Base-by-base conservation (phyloP, 176 grass and related monocot genomes). In the Phoenix roebelenii region DNA sequence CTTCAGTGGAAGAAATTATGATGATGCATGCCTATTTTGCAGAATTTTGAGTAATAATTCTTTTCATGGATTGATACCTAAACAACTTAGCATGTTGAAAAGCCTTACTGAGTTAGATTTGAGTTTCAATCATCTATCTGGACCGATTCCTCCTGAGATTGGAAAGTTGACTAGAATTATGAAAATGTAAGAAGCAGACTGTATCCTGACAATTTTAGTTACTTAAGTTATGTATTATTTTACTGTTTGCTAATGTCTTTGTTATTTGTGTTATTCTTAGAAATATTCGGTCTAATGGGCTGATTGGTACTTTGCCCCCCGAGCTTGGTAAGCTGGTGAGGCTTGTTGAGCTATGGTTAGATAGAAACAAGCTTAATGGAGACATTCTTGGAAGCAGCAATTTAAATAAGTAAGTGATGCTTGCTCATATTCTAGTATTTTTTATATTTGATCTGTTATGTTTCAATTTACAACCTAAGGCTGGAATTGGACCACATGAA, bases 221-320 rank as follows among this genome's bases (percentile, higher is more conserved):
- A 29, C 59, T 35, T 52, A 5, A 15, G 52, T 67, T 30, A 48
- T 4, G 50, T 64, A 54, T 57, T 16, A 52, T 63, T 49, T 10
- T 39, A 23, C 35, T 7, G 26, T 14, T 52, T 57, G 18, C 74
- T 74, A 77, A 61, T 56, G 17, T 44, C 30, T 16, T 80, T 16
- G 59, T 81, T 22, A 53, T 49, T 69, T 74, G 69, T 90, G 68
- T 44, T 44, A 35, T 44, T 61, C 69, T 66, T 80, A 98, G 93
- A 83, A 68, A 91, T 72, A 81, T 98, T 76, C 84, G 79, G 16
- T 63, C 49, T 35, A 98, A 98, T 88, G 65, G 54, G 73, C 72
- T 98, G 64, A 83, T 72, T 18, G 93, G 87, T 24, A 6, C 30
- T 15, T 83, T 98, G 67, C 93, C 93, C 48, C 35, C 51, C 54